These are phyloP conservation scores for Pestalotiopsis sp. DNA, from an alignment of 2,329 filamentous ascomycete genomes.

Conservation along the genomic window DNA sequence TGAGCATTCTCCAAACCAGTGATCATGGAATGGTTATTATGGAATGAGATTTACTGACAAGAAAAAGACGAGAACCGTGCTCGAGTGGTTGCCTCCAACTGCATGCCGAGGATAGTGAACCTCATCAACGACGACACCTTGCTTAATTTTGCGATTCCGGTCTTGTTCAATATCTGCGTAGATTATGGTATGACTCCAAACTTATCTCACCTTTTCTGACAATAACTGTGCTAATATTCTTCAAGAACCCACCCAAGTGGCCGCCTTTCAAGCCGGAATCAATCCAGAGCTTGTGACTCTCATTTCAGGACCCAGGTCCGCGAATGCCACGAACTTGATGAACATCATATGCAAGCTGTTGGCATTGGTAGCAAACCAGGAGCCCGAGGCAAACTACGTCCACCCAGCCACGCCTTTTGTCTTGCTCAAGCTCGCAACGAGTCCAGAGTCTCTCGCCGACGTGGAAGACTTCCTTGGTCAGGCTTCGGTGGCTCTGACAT, in stretches of 20 bases:
- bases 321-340: conserved; percentile 45
- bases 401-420: conserved; percentile 48
- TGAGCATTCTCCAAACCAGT: conserved; percentile 24
- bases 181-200: conserved; percentile 58
- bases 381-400: conserved; percentile 48
- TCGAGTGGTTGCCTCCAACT: conserved; percentile 52
- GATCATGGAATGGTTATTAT: too few relatives aligned
- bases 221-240: conserved; percentile 19
- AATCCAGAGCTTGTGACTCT: conserved; percentile 52
- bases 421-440: conserved; percentile 53
- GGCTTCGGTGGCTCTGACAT: conserved; percentile 55
- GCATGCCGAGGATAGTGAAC: conserved; percentile 49
- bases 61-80: conserved; percentile 59
- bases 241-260: conserved; percentile 58
- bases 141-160: conserved; percentile 57
- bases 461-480: conserved; percentile 58
- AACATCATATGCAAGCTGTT: conserved; percentile 60
- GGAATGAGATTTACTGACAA: neutral
- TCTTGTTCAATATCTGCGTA: conserved; percentile 64
- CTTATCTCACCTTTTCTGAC: neutral
- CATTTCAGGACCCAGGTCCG: conserved; percentile 47
- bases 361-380: conserved; percentile 54
- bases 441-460: conserved; percentile 43
- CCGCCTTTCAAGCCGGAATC: conserved; percentile 55
- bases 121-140: conserved; percentile 51